Percentiles rank a stretch among this genome's conserved stretches.
These are phyloP conservation scores for Schizopora paradoxa DNA, from an alignment of 1,284 basidiomycete species.

Conservation along the genomic window DNA sequence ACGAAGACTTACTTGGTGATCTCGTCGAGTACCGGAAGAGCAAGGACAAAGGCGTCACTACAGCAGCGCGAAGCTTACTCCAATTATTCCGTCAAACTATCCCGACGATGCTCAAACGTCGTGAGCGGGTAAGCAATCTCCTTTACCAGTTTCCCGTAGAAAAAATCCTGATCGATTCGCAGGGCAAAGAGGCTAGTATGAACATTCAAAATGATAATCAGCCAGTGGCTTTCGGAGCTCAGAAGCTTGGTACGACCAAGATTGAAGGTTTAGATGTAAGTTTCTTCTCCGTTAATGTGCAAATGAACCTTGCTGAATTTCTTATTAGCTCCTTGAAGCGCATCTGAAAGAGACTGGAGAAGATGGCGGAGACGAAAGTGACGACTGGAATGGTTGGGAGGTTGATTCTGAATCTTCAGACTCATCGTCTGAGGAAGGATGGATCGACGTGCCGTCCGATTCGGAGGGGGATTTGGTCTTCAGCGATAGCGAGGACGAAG, in stretches of 20 bases:
- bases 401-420: conserved; percentile 69
- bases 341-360: conserved; percentile 70
- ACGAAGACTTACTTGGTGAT: conserved; percentile 88
- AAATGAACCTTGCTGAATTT: conserved; percentile 1
- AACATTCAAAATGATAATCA: conserved; percentile 43
- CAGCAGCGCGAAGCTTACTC: conserved; percentile 83
- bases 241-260: conserved; percentile 66
- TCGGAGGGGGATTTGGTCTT: conserved; percentile 68
- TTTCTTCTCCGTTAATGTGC: conserved; percentile 15
- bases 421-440: conserved; percentile 66
- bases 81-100: conserved; percentile 97
- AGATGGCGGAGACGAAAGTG: conserved; percentile 51
- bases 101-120: conserved; percentile 84
- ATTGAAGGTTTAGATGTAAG: conserved; percentile 87
- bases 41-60: conserved; percentile 89
- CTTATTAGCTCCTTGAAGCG: conserved; percentile 74
- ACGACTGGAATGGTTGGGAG: conserved; percentile 90
- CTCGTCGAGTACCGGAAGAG: conserved; percentile 94
- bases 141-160: background rate
- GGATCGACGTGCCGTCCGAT: conserved; percentile 83
- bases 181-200: conserved; percentile 86
- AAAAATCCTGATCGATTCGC: conserved; percentile 9
- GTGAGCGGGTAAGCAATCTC: conserved; percentile 64
- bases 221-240: conserved; percentile 74
- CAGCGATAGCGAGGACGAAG: conserved; percentile 84